Evolutionary conservation across 2,329 filamentous ascomycete species (phyloP), one percentile per base, ranked within the genome.

Genomic region (Phaeoacremonium minimum): DNA sequence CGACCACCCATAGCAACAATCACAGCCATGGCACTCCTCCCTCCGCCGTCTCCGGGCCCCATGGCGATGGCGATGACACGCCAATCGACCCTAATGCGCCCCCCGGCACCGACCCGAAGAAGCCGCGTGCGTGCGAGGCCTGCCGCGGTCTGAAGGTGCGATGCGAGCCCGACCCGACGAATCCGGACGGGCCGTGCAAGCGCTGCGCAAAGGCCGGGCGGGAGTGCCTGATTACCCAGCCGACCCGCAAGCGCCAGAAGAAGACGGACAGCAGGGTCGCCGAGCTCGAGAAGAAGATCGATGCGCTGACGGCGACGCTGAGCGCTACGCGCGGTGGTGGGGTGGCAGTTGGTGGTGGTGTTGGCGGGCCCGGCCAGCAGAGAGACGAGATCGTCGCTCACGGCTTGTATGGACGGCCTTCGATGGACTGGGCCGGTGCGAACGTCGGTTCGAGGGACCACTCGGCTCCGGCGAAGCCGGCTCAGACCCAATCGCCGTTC

Each of bases 261-360:
- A 95, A 95, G 70, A 89, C 87, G 36, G 90, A 95, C 57, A 91
- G 80, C 46, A 75, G 88, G 35, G 89, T 96, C 11, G 85, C 88
- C 7, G 89, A 95, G 66, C 71, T 96, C 35, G 89, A 95, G 68
- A 88, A 84, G 69, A 94, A 94, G 67, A 91, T 95, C 45, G 88
- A 95, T 66, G 86, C 85, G 7, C 58, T 95, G 55, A 95, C 87
- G 7, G 86, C 87, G 6, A 88, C 80, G 22, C 57, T 95, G 46
- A 82, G 87, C 31, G 79, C 85, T 3, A 61, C 55, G 13, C 51
- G 59, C 36, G 53, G 54, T 7, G 48, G 47, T 11, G 22, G 22
- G 9, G 22, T 9, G 9, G 22, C 9, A n/a, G n/a, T 26, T 26
- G 22, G 8, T 18, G 31, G 31, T 8, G 30, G 30, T 17, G 11